These are phyloP conservation scores for Tylopilus cervinicoccineus DNA, from an alignment of 768 basidiomycete species.

Conservation along the genomic window DNA sequence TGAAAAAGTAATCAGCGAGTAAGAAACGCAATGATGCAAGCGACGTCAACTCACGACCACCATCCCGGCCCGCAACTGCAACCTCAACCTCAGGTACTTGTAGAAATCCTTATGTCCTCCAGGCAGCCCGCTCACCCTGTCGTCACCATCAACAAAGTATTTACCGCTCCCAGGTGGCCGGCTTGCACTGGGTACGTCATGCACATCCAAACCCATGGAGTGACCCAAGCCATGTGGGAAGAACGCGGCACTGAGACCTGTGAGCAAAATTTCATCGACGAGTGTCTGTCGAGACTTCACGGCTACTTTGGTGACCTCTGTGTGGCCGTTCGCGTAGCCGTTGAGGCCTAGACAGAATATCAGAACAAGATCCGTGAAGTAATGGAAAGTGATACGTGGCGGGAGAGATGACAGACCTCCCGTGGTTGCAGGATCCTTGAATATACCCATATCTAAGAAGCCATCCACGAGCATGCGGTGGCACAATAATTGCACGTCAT, in stretches of 20 bases:
- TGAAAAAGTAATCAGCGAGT: background rate
- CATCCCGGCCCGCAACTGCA: conserved; percentile 74
- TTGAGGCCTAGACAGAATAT: conserved; percentile 2
- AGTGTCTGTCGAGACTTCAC: conserved; percentile 16
- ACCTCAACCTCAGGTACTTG: conserved; percentile 71
- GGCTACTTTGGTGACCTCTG: background rate
- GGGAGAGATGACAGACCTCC: conserved; percentile 9
- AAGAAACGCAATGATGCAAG: background rate
- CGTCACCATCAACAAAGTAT: conserved; percentile 69
- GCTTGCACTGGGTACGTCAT: conserved; percentile 83
- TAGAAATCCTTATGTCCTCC: conserved; percentile 68
- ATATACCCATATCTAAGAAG: conserved; percentile 82
- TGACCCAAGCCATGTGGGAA: conserved; percentile 95
- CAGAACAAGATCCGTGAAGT: background rate
- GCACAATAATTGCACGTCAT: conserved; percentile 77
- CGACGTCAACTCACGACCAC: conserved; percentile 63
- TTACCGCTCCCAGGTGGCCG: conserved; percentile 59
- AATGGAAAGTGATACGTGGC: background rate
- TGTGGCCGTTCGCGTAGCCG: background rate
- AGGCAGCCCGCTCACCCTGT: conserved; percentile 58
- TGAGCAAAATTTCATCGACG: conserved; percentile 57
- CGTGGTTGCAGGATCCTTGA: conserved; percentile 51
- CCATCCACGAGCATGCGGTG: conserved; percentile 80
- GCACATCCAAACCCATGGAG: conserved; percentile 90
- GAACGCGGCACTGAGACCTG: conserved; percentile 79